Base-by-base conservation (phyloP, 2,329 filamentous ascomycete genomes). In the Penicillium vulpinum region DNA sequence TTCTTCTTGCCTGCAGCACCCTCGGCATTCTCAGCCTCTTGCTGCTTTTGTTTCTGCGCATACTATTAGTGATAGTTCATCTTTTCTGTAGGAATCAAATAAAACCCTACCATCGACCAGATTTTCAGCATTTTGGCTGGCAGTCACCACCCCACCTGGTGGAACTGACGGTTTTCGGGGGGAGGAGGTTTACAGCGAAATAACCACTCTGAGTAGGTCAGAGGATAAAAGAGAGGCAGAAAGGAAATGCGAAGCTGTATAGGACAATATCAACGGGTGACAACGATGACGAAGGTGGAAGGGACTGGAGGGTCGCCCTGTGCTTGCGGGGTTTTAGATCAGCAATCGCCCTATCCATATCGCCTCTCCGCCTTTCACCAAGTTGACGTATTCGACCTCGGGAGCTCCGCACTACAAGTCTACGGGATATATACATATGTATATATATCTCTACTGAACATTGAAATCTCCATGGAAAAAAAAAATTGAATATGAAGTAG, bases 11-110 rank as follows among this genome's bases (percentile, higher is more conserved):
- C 82, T 33, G 83, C 85, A 65, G 89, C 88, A 57, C 90, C 91
- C 70, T 92, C 91, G 66, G 92, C 91, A 70, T 91, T 92, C 78
- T 95, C 90, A 79, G 96, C 91, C 82, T 97, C 91, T 82, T 97
- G 90, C 79, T 97, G 94, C 81, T 96, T 92, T 88, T 96, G 77
- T 70, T 78, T 73, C 70, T 75, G 51, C 59, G 50, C 11, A 29
- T 1, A 18, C 22, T 71, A 43, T 77, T 53, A 67, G 56, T 15
- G 4, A 22, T 15, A 39, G 15, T 29, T 21, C 39, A 2, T 13
- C 3, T 2, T 29, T 16, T 9, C 5, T 11, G 4, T 7, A 5
- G 13, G 3, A 26, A 5, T 11, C n/a, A 38, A 8, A 31, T 39
- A 8, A 2, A 38, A 28, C 38, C 83, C 50, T 81, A 95, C 92